Evolutionary conservation across 371 early-diverging fungal genomes (phyloP).

Genomic region (Funneliformis caledonium): DNA sequence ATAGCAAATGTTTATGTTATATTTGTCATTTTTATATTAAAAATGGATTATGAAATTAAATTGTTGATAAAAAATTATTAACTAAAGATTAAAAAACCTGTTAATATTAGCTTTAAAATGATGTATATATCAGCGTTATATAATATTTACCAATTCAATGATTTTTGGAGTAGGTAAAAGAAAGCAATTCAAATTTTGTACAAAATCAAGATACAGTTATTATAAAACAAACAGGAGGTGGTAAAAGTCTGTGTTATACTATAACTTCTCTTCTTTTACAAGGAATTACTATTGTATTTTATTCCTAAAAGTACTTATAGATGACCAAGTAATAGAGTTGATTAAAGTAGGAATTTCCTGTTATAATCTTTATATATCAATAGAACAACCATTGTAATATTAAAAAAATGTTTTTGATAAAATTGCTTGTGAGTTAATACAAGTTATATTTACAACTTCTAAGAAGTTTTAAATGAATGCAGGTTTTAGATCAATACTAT

Average conservation of each 20-base stretch:
- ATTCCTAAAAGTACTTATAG: neutral
- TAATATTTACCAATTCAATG: neutral
- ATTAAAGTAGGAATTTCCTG: neutral
- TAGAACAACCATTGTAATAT: neutral
- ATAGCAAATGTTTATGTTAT: too few relatives aligned
- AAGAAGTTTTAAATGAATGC: neutral
- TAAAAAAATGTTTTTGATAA: neutral
- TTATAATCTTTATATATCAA: neutral
- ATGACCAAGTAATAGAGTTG: neutral
- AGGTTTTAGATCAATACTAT: neutral
- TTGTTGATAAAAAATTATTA: neutral
- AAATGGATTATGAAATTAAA: too few relatives aligned
- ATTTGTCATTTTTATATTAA: too few relatives aligned
- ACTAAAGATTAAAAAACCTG: neutral
- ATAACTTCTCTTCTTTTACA: neutral
- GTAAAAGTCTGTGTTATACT: slow-evolving; percentile 96
- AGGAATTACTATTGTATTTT: neutral
- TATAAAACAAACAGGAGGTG: slow-evolving; percentile 46
- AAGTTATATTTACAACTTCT: neutral
- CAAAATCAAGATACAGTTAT: neutral
- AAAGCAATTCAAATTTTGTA: neutral
- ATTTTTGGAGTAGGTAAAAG: neutral
- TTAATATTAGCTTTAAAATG: neutral
- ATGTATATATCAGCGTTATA: neutral
- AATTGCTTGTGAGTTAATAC: neutral